Base-by-base conservation (phyloP, 768 basidiomycete genomes). In the Phanerochaete sordida region DNA sequence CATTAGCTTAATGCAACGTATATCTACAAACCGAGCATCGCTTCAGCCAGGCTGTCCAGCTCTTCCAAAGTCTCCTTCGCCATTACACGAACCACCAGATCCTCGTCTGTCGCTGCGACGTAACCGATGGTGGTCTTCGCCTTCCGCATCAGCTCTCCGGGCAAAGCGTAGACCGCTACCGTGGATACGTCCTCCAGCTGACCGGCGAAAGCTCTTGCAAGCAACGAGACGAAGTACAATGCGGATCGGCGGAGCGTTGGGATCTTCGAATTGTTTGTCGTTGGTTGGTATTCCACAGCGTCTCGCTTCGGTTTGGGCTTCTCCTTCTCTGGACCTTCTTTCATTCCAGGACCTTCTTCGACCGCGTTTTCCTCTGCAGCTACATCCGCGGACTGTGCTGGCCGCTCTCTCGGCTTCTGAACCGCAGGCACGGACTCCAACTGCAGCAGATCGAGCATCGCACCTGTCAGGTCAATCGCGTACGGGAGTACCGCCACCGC, bases 201-300 rank as follows among this genome's bases (percentile, higher is more conserved):
- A n/a, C 72, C 73, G 0, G 79, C 84, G 19, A 79, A 76, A 44
- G 86, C 81, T n/a, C 81, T 79, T n/a, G 93, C 71, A 31, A 94
- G 75, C 9, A 87, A 68, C 0, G 85, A 78, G 45, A 96, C 77
- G 69, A 97, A 88, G 65, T 95, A 87, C n/a, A 97, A 69, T 0
- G 91, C 93, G 1, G 92, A 87, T 44, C 96, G 88, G 31, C 95
- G 84, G 3, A 98, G 76, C 0, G 91, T 81, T 0, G 95, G 91
- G 50, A 91, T 79, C 69, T 86, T 91, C 0, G 88, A 62, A 65
- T 87, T 76, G 2, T 74, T 74, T 0, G 82, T 77, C 0, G 83
- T 82, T 11, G 91, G 88, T 35, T 86, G 75, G 1, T 75, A 68
- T 69, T 89, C 86, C 70, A 85, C 82, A 69, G 9, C 63, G 63